A percentile compares a stretch with the other conserved stretches of the same genome.
Evolutionary conservation across 2,329 filamentous ascomycete species (phyloP).

Genomic region (Pyricularia grisea): DNA sequence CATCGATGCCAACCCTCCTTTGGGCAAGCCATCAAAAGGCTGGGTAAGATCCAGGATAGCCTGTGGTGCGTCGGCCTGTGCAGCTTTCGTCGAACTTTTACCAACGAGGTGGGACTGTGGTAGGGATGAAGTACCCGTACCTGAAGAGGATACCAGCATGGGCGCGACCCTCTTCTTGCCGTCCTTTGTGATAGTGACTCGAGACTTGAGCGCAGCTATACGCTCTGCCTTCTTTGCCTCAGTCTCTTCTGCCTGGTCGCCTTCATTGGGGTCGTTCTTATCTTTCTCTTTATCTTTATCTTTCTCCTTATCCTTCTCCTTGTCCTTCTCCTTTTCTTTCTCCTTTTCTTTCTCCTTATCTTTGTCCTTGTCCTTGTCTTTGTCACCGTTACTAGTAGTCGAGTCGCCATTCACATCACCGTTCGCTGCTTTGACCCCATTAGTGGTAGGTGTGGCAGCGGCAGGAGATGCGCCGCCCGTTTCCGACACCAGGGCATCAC

Average conservation of each 20-base stretch:
- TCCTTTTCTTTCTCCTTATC: conserved; percentile 17
- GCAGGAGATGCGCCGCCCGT: conserved; percentile 25
- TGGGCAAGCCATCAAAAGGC: conserved; percentile 86
- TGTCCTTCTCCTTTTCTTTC: conserved; percentile 20
- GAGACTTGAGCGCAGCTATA: conserved; percentile 64
- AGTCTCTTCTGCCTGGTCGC: conserved; percentile 28
- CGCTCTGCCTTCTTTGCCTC: conserved; percentile 44
- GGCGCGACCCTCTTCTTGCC: conserved; percentile 94
- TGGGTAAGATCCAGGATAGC: conserved; percentile 84
- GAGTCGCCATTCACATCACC: conserved; percentile 5
- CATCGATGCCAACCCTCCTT: conserved; percentile 77
- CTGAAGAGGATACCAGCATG: conserved; percentile 81
- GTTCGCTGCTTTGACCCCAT: conserved; percentile 35
- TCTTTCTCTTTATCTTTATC: conserved; percentile 19
- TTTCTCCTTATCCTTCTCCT: conserved; percentile 19
- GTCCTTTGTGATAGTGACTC: conserved; percentile 91
- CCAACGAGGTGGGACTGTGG: conserved; percentile 84
- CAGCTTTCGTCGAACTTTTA: conserved; percentile 52
- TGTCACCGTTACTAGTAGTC: conserved; percentile 8
- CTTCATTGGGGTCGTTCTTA: conserved; percentile 18
- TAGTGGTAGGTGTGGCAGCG: conserved; percentile 18
- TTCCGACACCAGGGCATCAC: conserved; percentile 53
- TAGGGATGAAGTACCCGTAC: conserved; percentile 75
- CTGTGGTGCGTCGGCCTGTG: conserved; percentile 65
- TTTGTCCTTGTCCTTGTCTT: conserved; percentile 19